Base-by-base conservation (phyloP, 1,284 basidiomycete genomes). In the Heterobasidion parviporum region DNA sequence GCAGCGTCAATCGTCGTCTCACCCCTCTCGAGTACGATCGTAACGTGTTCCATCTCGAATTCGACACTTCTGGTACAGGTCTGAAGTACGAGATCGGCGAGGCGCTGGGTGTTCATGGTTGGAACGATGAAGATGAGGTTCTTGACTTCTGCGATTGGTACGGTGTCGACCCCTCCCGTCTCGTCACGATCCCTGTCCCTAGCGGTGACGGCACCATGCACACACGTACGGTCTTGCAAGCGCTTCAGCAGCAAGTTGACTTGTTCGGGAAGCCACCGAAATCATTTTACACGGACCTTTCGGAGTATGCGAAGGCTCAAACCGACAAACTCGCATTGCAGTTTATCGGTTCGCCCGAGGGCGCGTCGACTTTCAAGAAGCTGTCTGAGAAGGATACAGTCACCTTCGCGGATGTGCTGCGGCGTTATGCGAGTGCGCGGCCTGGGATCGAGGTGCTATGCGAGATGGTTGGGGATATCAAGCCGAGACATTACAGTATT, bases 31-130 rank as follows among this genome's bases (percentile, higher is more conserved):
- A 96, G 62, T 99, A 99, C 73, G 92, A 98, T 73, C 91, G 97
- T 62, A 98, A 99, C 72, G 94, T 99, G 57, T 99, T 99, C 81
- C 96, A 99, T 74, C 83, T 99, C 68, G 96, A 98, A 77, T 94
- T 99, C 69, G 86, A 94, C 70, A 94, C 93, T 9, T 75, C 81
- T 52, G 92, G 92, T 47, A 99, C 97, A 15, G 94, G 93, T 8
- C 82, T 99, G 62, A 94, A 89, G 73, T 99, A 99, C 73, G 87
- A 84, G 50, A 93, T 99, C 57, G 96, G 96, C 58, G 96, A 99
- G 74, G 97, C 97, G 16, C 84, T 99, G 46, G 96, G 96, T 55
- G 81, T 99, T 50, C 94, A 99, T 70, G 97, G 97, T 43, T 98
- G 94, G 94, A 99, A 99, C 72, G 94, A 99, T 70, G 82, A 83